Evolutionary conservation across 805 yeast genomes (phyloP).

Genomic region (Sugiyamaella boreocaroliniensis): DNA sequence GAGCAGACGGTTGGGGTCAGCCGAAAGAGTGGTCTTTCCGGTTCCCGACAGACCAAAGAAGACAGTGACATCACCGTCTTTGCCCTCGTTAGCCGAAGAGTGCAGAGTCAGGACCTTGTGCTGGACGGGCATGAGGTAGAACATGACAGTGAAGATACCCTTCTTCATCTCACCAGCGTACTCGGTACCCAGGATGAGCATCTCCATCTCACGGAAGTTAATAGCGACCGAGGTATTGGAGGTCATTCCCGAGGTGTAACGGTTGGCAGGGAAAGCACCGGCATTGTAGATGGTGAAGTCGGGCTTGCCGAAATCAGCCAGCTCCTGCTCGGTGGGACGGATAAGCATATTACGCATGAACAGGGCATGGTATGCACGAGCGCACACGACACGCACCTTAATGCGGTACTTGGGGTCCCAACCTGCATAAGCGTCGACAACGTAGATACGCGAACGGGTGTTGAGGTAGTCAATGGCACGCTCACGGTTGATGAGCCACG

Average conservation of each 20-base stretch:
- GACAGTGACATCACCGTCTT: constrained; percentile 79
- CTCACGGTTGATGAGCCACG: constrained; percentile 92
- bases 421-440: constrained; percentile 95
- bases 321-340: constrained; percentile 87
- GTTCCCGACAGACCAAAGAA: constrained; percentile 98
- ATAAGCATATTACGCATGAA: constrained; percentile 98
- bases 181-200: constrained; percentile 97
- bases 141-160: constrained; percentile 98
- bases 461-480: constrained; percentile 95
- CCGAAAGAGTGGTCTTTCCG: constrained; percentile 95
- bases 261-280: constrained; percentile 97
- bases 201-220: constrained; percentile 95
- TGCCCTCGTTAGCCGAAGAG: constrained; percentile 92
- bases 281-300: constrained; percentile 98
- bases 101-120: constrained; percentile 88
- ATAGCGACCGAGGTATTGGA: constrained; percentile 93
- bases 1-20: constrained; percentile 87
- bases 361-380: constrained; percentile 96
- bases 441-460: constrained; percentile 89
- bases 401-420: constrained; percentile 98
- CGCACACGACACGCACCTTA: constrained; percentile 92
- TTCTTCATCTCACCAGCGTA: constrained; percentile 99
- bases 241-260: constrained; percentile 95
- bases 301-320: constrained; percentile 87
- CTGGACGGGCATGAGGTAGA: constrained; percentile 94